Evolutionary conservation across 1,139 yeast genomes (phyloP).

Genomic region (Sugiyamaella grinbergsii): DNA sequence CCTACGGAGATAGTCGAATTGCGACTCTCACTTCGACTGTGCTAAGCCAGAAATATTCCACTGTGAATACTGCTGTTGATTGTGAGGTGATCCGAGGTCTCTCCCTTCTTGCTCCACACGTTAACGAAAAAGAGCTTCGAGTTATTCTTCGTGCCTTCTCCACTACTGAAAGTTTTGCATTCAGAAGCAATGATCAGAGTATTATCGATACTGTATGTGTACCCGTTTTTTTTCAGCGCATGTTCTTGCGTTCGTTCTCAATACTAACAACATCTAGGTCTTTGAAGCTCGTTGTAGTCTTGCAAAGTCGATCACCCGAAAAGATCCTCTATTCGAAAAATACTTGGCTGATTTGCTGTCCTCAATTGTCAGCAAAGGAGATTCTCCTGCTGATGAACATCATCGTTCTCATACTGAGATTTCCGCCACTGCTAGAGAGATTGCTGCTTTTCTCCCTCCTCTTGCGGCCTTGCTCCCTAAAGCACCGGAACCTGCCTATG

Average conservation of each 20-base stretch:
- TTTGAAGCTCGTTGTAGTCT: constrained; percentile 40
- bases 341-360: constrained; percentile 69
- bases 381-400: constrained; percentile 74
- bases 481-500: constrained; percentile 48
- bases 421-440: constrained; percentile 73
- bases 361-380: constrained; percentile 76
- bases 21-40: constrained; percentile 82
- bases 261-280: constrained; percentile 19
- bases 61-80: constrained; percentile 46
- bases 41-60: constrained; percentile 73
- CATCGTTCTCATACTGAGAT: constrained; percentile 82
- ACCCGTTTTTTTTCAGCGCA: no score
- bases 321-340: constrained; percentile 52
- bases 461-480: constrained; percentile 74
- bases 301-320: constrained; percentile 45
- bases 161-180: constrained; percentile 36
- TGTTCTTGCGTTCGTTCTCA: no score
- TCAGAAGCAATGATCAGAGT: constrained; percentile 27
- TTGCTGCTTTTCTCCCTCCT: constrained; percentile 68
- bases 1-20: constrained; percentile 72
- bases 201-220: constrained; percentile 36
- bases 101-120: constrained; percentile 57
- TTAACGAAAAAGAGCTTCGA: constrained; percentile 62
- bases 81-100: constrained; percentile 55
- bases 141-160: constrained; percentile 51